These are phyloP conservation scores for Colletotrichum plurivorum DNA, from an alignment of 2,329 filamentous ascomycete genomes.

Conservation along the genomic window DNA sequence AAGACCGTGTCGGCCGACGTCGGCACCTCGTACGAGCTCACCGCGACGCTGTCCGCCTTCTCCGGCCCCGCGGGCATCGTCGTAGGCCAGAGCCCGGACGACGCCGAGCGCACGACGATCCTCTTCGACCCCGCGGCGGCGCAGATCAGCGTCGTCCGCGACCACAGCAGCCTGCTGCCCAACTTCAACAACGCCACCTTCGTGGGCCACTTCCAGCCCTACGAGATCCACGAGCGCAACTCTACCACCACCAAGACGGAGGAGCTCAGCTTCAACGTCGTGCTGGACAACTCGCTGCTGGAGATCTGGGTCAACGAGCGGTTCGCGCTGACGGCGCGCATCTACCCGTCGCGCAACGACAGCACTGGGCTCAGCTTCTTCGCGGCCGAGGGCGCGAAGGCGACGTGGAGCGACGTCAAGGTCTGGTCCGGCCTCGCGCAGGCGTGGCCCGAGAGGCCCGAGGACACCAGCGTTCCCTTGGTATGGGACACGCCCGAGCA, in stretches of 20 bases:
- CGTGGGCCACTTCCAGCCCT: conserved; percentile 39
- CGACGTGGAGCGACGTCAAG: conserved; percentile 34
- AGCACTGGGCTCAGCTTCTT: conserved; percentile 41
- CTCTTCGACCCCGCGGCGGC: conserved; percentile 31
- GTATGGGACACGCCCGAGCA: conserved; percentile 38
- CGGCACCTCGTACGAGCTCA: conserved; percentile 39
- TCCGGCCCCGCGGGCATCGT: conserved; percentile 33
- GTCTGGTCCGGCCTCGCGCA: conserved; percentile 36
- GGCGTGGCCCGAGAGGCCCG: conserved; percentile 40
- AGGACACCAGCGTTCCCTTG: conserved; percentile 33
- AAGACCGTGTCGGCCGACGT: conserved; percentile 24
- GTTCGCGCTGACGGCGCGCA: conserved; percentile 39
- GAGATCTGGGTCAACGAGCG: conserved; percentile 42
- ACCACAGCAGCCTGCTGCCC: conserved; percentile 38
- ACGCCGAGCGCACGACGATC: conserved; percentile 38
- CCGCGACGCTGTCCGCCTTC: conserved; percentile 33
- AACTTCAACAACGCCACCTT: conserved; percentile 40
- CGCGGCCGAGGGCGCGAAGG: conserved; percentile 26
- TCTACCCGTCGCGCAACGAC: conserved; percentile 41
- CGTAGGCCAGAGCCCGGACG: conserved; percentile 39
- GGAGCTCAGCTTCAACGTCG: conserved; percentile 37
- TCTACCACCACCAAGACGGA: conserved; percentile 15
- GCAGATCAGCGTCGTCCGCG: conserved; percentile 35
- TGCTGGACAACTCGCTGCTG: conserved; percentile 39
- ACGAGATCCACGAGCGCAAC: conserved; percentile 15